These are phyloP conservation scores for Stylonectria norvegica DNA, from an alignment of 2,329 filamentous ascomycete genomes.

Conservation along the genomic window DNA sequence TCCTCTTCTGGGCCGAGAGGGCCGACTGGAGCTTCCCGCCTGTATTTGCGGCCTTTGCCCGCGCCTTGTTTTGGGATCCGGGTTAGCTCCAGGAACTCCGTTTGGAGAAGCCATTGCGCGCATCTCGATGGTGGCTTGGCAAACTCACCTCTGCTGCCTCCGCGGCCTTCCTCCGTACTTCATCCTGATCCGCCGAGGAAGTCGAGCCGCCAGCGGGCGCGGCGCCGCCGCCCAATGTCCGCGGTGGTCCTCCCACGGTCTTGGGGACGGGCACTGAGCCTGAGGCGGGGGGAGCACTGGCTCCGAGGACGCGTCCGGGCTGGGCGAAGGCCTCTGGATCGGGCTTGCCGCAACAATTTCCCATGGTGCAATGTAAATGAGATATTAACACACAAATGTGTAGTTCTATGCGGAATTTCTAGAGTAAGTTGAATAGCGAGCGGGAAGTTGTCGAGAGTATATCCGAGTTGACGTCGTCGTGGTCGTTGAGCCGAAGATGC, in stretches of 20 bases:
- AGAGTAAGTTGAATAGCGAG: no score
- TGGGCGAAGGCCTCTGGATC: constrained; percentile 64
- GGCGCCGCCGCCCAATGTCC: constrained; percentile 60
- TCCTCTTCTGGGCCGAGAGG: constrained; percentile 71
- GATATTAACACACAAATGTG: no score
- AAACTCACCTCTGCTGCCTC: constrained; percentile 82
- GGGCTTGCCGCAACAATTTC: constrained; percentile 83
- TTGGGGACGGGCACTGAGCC: constrained; percentile 51
- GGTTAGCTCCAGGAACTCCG: no score
- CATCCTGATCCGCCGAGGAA: constrained; percentile 37
- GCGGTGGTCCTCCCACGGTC: constrained; percentile 53
- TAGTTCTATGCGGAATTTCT: no score
- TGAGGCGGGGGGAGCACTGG: constrained; percentile 43
- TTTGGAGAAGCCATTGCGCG: no score
- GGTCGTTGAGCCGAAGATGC: constrained; percentile 1
- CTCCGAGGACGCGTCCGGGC: constrained; percentile 69
- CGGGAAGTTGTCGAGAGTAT: no score
- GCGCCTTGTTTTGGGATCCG: constrained; percentile 49
- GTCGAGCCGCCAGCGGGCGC: constrained; percentile 26
- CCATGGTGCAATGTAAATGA: constrained; percentile 62
- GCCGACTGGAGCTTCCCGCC: constrained; percentile 69
- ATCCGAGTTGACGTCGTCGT: no score
- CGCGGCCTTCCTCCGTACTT: constrained; percentile 71
- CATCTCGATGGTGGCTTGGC: no score
- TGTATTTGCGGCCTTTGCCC: constrained; percentile 58